Percentiles rank a stretch among this genome's conserved stretches.
phyloP scores from a whole-genome alignment of 2,329 filamentous ascomycete species.

The Plectosphaerella cucumerina region DNA sequence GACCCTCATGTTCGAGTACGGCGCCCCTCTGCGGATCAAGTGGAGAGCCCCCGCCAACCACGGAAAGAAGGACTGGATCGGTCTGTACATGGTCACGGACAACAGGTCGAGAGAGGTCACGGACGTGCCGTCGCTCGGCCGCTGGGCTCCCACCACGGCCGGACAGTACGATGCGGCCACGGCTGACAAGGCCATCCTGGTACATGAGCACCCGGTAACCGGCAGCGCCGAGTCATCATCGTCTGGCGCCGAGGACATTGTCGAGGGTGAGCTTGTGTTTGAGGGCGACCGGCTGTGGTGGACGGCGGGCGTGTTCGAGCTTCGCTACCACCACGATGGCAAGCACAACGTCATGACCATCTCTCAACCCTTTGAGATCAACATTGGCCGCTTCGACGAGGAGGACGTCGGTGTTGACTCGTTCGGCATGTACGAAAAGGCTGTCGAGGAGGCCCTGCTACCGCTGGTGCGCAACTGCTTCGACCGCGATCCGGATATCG shows the following conservation, averaged over 20 bases:
- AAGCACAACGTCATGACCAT: conserved; percentile 92
- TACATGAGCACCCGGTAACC: conserved; percentile 58
- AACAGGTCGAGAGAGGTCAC: conserved; percentile 84
- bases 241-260: conserved; percentile 42
- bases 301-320: conserved; percentile 94
- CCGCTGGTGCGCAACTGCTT: conserved; percentile 89
- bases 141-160: conserved; percentile 80
- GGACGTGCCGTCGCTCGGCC: conserved; percentile 77
- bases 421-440: conserved; percentile 58
- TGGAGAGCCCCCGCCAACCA: conserved; percentile 90
- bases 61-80: conserved; percentile 90
- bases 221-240: conserved; percentile 37
- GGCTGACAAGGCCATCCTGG: conserved; percentile 72
- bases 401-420: conserved; percentile 62
- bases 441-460: conserved; percentile 73
- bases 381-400: conserved; percentile 73
- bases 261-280: conserved; percentile 81
- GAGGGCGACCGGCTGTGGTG: conserved; percentile 94
- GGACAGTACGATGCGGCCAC: conserved; percentile 72
- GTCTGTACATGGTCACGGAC: conserved; percentile 92
- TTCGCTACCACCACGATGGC: conserved; percentile 92
- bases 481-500: conserved; percentile 86
- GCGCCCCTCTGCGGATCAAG: conserved; percentile 80
- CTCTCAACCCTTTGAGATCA: conserved; percentile 88
- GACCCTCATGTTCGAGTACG: conserved; percentile 81